Evolutionary conservation across 2,329 filamentous ascomycete species (phyloP), one percentile per base, ranked within the genome.

Genomic region (Epicoccum sorghinum): DNA sequence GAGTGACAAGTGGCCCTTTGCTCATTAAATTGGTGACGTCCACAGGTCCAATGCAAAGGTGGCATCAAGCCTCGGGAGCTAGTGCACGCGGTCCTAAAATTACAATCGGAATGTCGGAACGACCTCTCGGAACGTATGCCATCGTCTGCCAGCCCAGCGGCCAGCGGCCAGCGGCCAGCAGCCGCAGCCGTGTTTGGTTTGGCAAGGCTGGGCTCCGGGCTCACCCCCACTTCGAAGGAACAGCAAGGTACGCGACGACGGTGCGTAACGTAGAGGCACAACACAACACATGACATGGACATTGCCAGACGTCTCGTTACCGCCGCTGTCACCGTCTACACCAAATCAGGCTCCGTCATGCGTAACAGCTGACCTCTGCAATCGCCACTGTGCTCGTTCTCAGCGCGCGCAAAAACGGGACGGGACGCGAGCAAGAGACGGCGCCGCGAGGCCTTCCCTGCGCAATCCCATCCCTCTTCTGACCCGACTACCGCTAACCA

Each of bases 51-150:
- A 61, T 57, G 52, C 56, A 67, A 71, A 62, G 60, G 68, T 71
- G 68, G 65, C 68, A 66, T 71, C 67, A 69, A 66, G 45, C 61
- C 18, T 60, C 47, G 52, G 52, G 46, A 41, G 58, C 65, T 68
- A 67, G 67, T 45, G 61, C 65, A 64, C 41, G 64, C 60, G 59
- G 58, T 39, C 45, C 61, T 61, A 65, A 59, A 55, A 46, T 55
- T 49, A 37, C 33, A 13, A 35, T 55, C 52, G 51, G 51, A 49
- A 54, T 27, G 9, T 49, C 51, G 50, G 50, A 53, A 53, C 44
- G 32, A 18, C 4, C 22, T 8, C 13, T 54, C 51, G 51, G 51
- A 54, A 54, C 18, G 18, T 3, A 18, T 18, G 18, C 50, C 23
- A 23, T 23, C 25, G 13, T 18, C 13, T 33, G 40, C 18, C 40